These are phyloP conservation scores for Ascoidea rubescens DNA, from an alignment of 805 yeast genomes.

Conservation along the genomic window DNA sequence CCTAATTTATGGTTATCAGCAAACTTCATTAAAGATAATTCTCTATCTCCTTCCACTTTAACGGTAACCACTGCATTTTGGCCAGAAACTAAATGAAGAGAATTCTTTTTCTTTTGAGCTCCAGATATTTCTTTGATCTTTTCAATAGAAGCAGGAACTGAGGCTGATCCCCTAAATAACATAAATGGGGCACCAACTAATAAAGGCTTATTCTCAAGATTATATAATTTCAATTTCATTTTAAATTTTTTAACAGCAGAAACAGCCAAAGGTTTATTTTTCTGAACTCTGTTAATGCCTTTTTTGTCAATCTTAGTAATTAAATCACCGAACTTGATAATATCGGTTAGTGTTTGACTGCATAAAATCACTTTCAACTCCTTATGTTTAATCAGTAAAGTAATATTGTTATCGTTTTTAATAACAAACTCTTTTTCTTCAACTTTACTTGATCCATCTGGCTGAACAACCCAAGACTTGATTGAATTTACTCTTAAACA, in stretches of 20 bases:
- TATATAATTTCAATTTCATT: conserved; percentile 53
- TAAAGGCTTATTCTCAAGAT: conserved; percentile 52
- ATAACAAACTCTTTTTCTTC: conserved; percentile 4
- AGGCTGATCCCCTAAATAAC: conserved; percentile 61
- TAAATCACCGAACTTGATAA: conserved; percentile 55
- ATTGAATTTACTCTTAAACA: conserved; percentile 5
- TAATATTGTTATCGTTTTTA: conserved; percentile 10
- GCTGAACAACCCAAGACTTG: conserved; percentile 1
- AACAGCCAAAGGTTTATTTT: conserved; percentile 15
- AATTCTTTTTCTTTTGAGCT: conserved; percentile 26
- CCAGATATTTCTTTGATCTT: conserved; percentile 23
- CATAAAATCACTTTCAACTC: conserved; percentile 6
- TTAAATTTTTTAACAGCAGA: conserved; percentile 32
- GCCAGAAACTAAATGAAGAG: conserved; percentile 43
- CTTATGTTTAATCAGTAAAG: conserved; percentile 8
- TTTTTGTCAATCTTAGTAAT: conserved; percentile 31
- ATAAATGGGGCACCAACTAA: conserved; percentile 70
- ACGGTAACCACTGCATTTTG: conserved; percentile 46
- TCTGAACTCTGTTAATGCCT: too few relatives aligned
- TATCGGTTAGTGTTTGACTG: conserved; percentile 21
- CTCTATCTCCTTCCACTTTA: conserved; percentile 29
- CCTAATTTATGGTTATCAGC: conserved; percentile 39
- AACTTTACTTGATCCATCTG: conserved; percentile 5
- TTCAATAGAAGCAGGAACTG: conserved; percentile 53
- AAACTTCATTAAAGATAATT: conserved; percentile 39